Evolutionary conservation across 305 asterid genomes (phyloP), one percentile per base, ranked within the genome.

Genomic region (Striga hermonthica): DNA sequence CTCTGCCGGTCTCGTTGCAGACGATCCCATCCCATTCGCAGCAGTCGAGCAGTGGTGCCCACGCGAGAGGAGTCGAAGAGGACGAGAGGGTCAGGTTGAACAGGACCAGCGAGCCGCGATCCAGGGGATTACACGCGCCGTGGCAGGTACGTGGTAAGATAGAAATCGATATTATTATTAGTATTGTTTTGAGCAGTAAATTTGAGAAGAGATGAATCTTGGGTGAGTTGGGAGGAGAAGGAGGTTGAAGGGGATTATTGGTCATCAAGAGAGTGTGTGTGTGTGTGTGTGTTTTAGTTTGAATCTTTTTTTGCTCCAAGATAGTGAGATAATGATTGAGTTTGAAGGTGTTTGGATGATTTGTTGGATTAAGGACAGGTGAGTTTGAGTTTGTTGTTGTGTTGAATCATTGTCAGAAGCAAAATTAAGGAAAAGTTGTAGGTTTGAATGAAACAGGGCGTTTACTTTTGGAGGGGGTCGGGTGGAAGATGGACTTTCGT

Each of bases 1-100:
- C 95, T 15, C 86, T 71, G 12, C 79, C 95, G 8, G 74, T 54
- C 56, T 13, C 72, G 47, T 89, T 94, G 70, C 98, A 91, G 3
- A 38, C 65, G 3, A 91, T 56, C 4, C 96, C 98, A 57, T 91
- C 96, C 98, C 98, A 86, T 45, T 8, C 40, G 75, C 98, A 91
- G 80, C 98, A 91, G 66, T 91, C 95, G 44, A 11, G n/a, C 3
- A 83, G 63, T 45, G 62, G 52, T 1, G 74, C 77, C 98, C 98
- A 91, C 43, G 76, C 73, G 68, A 91, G 71, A 4, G 93, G 93
- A 39, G 81, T 75, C 1, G 78, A 22, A 57, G 79, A 1, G 88
- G 79, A 65, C 1, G 84, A 52, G 66, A 85, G 22, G 57, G 43
- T 78, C 9, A 15, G 65, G 49, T 82, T 82, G 78, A 89, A 82